Conservation (phyloP, 805 yeast species). For the Teunomyces funiuensis region DNA sequence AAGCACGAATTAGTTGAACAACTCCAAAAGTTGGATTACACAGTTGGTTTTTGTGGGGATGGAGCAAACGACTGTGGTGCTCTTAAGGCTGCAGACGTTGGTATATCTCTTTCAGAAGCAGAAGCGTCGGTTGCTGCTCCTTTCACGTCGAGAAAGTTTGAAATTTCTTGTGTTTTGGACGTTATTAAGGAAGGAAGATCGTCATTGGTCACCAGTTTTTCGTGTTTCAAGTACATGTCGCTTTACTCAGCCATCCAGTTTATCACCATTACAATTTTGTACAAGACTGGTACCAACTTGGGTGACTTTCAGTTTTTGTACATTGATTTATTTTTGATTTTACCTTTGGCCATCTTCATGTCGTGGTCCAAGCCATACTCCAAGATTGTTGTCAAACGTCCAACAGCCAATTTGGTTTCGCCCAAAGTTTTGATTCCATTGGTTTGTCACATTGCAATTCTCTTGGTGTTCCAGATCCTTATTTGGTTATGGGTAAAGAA, state of each 20-base stretch:
- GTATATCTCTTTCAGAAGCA: constrained; percentile 92
- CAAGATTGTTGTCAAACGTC: constrained; percentile 65
- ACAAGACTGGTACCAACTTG: constrained; percentile 84
- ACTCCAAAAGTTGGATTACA: constrained; percentile 79
- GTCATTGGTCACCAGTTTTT: constrained; percentile 88
- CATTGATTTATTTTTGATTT: constrained; percentile 85
- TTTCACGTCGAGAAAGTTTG: constrained; percentile 86
- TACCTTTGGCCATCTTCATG: constrained; percentile 96
- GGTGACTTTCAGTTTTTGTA: constrained; percentile 97
- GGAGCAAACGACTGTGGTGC: constrained; percentile 99
- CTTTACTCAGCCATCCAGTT: constrained; percentile 96
- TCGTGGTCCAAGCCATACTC: constrained; percentile 90
- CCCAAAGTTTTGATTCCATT: constrained; percentile 84
- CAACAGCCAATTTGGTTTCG: constrained; percentile 91
- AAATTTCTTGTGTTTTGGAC: constrained; percentile 87
- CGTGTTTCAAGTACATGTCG: constrained; percentile 98
- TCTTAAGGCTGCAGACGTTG: constrained; percentile 95
- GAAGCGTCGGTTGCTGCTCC: constrained; percentile 99
- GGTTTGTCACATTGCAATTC: constrained; percentile 68
- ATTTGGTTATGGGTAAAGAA: constrained; percentile 63
- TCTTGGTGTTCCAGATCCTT: constrained; percentile 62
- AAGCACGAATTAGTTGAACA: constrained; percentile 93
- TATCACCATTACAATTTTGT: constrained; percentile 78
- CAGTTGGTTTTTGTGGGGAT: constrained; percentile 97
- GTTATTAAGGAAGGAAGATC: constrained; percentile 95